Percentiles rank a stretch among this genome's conserved stretches.
These are phyloP conservation scores for Zygotorulaspora florentina DNA, from an alignment of 805 yeast species.

Conservation along the genomic window DNA sequence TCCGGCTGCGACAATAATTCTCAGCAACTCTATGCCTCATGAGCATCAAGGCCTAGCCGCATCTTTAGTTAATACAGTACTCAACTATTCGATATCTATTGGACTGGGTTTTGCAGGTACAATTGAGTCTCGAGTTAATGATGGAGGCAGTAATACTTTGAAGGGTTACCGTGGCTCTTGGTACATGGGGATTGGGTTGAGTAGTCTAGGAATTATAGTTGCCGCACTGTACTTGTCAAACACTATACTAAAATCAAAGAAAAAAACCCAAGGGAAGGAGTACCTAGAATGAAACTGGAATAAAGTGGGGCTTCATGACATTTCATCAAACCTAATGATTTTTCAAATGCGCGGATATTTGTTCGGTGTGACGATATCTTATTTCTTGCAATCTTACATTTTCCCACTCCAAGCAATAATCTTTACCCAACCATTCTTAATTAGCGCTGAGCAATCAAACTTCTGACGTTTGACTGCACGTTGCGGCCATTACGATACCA, in stretches of 20 bases:
- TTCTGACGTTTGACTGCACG: no score
- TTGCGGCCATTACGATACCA: no score
- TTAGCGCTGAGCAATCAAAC: no score
- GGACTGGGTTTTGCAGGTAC: constrained; percentile 61
- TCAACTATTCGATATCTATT: constrained; percentile 60
- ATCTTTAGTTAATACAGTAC: constrained; percentile 55
- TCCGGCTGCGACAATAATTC: constrained; percentile 59
- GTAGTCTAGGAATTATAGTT: constrained; percentile 44
- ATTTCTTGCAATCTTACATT: no score
- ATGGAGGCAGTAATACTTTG: constrained; percentile 23
- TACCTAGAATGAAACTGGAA: not conserved
- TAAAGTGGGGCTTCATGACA: no score
- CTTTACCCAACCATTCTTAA: no score
- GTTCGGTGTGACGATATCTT: no score
- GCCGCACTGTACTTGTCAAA: constrained; percentile 3
- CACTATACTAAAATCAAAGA: not conserved
- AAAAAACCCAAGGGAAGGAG: not conserved
- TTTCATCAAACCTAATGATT: no score
- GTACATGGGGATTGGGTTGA: constrained; percentile 57
- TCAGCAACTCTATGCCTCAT: constrained; percentile 50
- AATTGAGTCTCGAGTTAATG: constrained; percentile 41
- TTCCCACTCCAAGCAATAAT: no score
- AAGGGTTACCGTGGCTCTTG: constrained; percentile 52
- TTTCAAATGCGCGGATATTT: no score
- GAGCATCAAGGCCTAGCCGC: constrained; percentile 67